A percentile compares a stretch with the other conserved stretches of the same genome.
These are phyloP conservation scores for Trichosporon ovoides DNA, from an alignment of 1,284 basidiomycete species.

Conservation along the genomic window DNA sequence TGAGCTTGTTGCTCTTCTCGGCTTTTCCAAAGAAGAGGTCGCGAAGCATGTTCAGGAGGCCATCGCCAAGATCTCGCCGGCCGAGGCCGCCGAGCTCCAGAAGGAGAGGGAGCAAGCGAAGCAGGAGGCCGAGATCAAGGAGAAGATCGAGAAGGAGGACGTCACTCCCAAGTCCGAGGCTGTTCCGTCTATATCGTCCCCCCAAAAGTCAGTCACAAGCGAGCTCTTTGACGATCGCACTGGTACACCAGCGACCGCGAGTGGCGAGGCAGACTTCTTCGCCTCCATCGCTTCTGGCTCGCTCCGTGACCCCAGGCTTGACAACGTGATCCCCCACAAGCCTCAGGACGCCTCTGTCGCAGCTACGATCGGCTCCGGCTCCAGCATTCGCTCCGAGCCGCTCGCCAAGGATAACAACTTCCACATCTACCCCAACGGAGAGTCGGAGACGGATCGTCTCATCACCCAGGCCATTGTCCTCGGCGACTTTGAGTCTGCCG, in stretches of 20 bases:
- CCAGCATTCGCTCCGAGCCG: slow-evolving; percentile 70
- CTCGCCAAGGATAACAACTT: slow-evolving; percentile 64
- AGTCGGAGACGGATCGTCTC: slow-evolving; percentile 79
- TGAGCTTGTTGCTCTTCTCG: slow-evolving; percentile 83
- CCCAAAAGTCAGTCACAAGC: not conserved
- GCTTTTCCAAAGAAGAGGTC: slow-evolving; percentile 87
- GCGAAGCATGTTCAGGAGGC: slow-evolving; percentile 74
- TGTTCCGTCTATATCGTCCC: not conserved
- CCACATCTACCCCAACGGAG: slow-evolving; percentile 83
- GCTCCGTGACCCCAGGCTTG: slow-evolving; percentile 57
- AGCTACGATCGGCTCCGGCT: slow-evolving; percentile 80
- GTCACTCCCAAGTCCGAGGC: slow-evolving; percentile 5
- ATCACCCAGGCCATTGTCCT: slow-evolving; percentile 90
- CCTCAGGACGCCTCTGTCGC: slow-evolving; percentile 85
- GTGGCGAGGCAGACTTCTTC: slow-evolving; percentile 75
- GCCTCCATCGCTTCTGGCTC: slow-evolving; percentile 60
- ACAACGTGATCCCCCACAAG: slow-evolving; percentile 67
- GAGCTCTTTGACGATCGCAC: slow-evolving; percentile 53
- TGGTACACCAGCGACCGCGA: slow-evolving; percentile 52
- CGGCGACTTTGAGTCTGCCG: slow-evolving; percentile 89
- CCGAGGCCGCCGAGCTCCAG: slow-evolving; percentile 56
- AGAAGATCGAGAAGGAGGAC: slow-evolving; percentile 58
- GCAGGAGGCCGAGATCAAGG: slow-evolving; percentile 57
- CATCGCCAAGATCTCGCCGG: slow-evolving; percentile 59
- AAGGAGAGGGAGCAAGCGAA: slow-evolving; percentile 64